phyloP scores from a whole-genome alignment of 371 early-diverging fungal species.

The Apophysomyces sp. region DNA sequence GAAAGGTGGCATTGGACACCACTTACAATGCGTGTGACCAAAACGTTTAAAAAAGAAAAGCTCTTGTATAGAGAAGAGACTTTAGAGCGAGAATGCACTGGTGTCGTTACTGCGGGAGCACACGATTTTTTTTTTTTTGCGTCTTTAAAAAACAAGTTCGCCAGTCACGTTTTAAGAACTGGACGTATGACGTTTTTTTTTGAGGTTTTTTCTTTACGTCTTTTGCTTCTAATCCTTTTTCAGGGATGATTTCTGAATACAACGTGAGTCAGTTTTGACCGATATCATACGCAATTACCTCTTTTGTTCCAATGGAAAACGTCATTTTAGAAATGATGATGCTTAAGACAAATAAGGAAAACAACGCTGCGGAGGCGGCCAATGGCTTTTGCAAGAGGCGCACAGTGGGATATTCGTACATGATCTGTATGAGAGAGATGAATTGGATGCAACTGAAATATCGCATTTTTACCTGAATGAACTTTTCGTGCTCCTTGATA shows the following conservation, averaged over 20 bases:
- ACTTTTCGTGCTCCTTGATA: conserved; percentile 56
- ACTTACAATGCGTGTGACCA: not conserved
- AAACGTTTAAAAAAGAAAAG: not conserved
- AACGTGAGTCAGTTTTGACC: not conserved
- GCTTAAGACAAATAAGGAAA: conserved; percentile 38
- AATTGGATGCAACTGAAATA: not conserved
- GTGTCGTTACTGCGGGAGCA: not conserved
- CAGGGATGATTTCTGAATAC: not conserved
- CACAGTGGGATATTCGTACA: conserved; percentile 37
- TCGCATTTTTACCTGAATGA: conserved; percentile 30
- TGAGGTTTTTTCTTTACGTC: no score
- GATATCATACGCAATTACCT: conserved; percentile 17
- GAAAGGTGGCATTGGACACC: not conserved
- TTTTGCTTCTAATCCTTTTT: conserved; percentile 6
- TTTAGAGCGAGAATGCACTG: not conserved
- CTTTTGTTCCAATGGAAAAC: conserved; percentile 34
- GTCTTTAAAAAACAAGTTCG: not conserved
- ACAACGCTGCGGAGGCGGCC: conserved; percentile 33
- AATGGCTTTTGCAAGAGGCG: conserved; percentile 50
- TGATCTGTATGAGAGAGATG: conserved; percentile 29
- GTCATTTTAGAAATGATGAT: conserved; percentile 41
- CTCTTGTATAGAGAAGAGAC: not conserved
- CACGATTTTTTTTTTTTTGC: not conserved
- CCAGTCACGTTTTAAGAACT: no score
- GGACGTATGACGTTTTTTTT: no score